Percentiles rank a stretch among this genome's conserved stretches.
These are phyloP conservation scores for Triadica sebifera DNA, from an alignment of 345 rosid genomes.

Conservation along the genomic window DNA sequence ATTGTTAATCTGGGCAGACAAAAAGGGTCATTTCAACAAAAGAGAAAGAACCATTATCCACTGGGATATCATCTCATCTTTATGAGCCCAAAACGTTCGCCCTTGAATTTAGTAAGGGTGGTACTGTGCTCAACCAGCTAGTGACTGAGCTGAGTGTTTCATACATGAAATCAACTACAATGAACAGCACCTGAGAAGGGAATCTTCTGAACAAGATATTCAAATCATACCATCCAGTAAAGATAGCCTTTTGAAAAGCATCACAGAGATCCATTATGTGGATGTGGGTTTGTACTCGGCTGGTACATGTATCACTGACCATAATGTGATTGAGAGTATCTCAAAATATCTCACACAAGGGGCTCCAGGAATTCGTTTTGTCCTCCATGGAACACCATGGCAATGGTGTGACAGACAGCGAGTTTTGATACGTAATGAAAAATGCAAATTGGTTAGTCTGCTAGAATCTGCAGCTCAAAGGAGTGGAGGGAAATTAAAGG, in stretches of 20 bases:
- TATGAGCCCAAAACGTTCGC: slow-evolving; percentile 46
- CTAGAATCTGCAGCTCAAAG: slow-evolving; percentile 46
- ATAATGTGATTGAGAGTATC: slow-evolving; percentile 43
- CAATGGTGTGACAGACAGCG: slow-evolving; percentile 76
- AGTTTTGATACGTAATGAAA: slow-evolving; percentile 56
- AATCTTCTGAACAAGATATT: slow-evolving; percentile 26
- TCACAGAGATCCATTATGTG: slow-evolving; percentile 64
- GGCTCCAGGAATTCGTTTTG: slow-evolving; percentile 36
- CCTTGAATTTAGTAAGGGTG: slow-evolving; percentile 91
- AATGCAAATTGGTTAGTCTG: slow-evolving; percentile 49
- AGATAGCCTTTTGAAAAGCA: slow-evolving; percentile 56
- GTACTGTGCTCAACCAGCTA: slow-evolving; percentile 81
- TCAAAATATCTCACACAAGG: slow-evolving; percentile 37
- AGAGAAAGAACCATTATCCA: slow-evolving; percentile 18
- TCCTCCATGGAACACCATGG: slow-evolving; percentile 88
- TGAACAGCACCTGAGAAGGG: slow-evolving; percentile 17
- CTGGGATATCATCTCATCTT: slow-evolving; percentile 11
- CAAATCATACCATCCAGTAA: slow-evolving; percentile 48
- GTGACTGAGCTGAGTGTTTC: slow-evolving; percentile 55
- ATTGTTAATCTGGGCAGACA: slow-evolving; percentile 34
- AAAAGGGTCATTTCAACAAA: slow-evolving; percentile 33
- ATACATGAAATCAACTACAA: slow-evolving; percentile 21
- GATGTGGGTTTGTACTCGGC: slow-evolving; percentile 77
- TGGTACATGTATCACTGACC: slow-evolving; percentile 70
- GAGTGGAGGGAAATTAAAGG: slow-evolving; percentile 48